Evolutionary conservation across 805 yeast genomes (phyloP).

Genomic region (Candida corydali): DNA sequence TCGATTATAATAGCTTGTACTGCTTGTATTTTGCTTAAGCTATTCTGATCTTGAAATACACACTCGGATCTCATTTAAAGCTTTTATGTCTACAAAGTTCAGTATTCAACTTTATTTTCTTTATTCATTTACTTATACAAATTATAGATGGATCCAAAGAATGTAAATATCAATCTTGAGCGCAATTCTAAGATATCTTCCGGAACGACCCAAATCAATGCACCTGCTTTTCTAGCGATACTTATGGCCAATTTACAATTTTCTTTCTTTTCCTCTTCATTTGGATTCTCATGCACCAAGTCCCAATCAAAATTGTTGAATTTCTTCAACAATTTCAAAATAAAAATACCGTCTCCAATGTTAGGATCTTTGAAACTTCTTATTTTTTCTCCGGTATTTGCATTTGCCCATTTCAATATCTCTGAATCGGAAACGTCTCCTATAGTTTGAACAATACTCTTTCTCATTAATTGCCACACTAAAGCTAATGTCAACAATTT

Average conservation of each 20-base stretch:
- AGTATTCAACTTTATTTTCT: too few species aligned
- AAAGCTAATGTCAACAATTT: slow-evolving; percentile 84
- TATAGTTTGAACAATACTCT: slow-evolving; percentile 85
- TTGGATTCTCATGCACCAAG: slow-evolving; percentile 72
- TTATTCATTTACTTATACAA: neutral
- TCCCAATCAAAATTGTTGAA: slow-evolving; percentile 98
- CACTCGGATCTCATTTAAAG: too few species aligned
- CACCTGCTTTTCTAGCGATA: slow-evolving; percentile 96
- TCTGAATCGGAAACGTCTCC: slow-evolving; percentile 74
- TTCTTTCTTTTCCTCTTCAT: slow-evolving; percentile 84
- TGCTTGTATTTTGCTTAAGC: too few species aligned
- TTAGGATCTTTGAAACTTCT: slow-evolving; percentile 85
- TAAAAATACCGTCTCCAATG: slow-evolving; percentile 71
- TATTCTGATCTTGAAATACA: too few species aligned
- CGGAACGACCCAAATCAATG: slow-evolving; percentile 98
- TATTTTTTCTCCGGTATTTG: slow-evolving; percentile 79
- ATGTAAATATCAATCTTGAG: slow-evolving; percentile 86
- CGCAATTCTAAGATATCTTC: slow-evolving; percentile 97
- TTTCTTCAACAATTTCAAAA: slow-evolving; percentile 85
- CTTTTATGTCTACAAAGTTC: too few species aligned
- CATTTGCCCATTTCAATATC: slow-evolving; percentile 91
- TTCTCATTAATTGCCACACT: slow-evolving; percentile 98
- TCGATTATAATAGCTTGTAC: too few species aligned
- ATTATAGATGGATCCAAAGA: slow-evolving; percentile 65
- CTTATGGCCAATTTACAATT: slow-evolving; percentile 97